Evolutionary conservation across 306 rosid species (phyloP), one percentile per base, ranked within the genome.

Genomic region (Chamaecrista fasciculata): DNA sequence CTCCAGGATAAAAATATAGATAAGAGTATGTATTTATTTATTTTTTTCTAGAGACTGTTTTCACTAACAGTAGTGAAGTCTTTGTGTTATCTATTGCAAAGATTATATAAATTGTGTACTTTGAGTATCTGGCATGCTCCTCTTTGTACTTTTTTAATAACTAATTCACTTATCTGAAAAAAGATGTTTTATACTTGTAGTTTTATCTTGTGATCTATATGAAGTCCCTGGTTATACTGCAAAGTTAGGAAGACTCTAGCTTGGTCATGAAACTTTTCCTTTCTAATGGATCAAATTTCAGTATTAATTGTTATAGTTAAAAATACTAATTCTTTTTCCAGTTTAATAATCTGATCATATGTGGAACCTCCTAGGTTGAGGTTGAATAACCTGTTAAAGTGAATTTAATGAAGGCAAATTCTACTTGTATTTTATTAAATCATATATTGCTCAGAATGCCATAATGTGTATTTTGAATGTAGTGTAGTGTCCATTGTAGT

Each of bases 381-480:
- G 23, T 56, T 53, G 26, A 62, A 55, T 37, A 48, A 71, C 9
- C 14, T 10, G 23, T 33, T 28, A 68, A 39, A 34, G 60, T 52
- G 61, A 34, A 44, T 53, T 36, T 70, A 67, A 26, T 76, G 37
- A 47, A 58, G 60, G 52, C 34, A 75, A 11, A 56, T 56, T 76
- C 31, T 51, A 18, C 34, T 51, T 19, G 61, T 25, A 28, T 42
- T 39, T 9, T 66, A 43, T 44, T 34, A 50, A 34, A 21, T 19
- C n/a, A n/a, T 55, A 40, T 63, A 47, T 28, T 49, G 51, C 72
- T 18, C 16, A 15, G n/a, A 21, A 44, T 76, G 44, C 23, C 16
- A 15, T 11, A 21, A 44, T 76, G 44, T 53, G 58, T 56, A 67
- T 53, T 75, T 69, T 36, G 46, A 62, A 53, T 67, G 31, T 28